Base-by-base conservation (phyloP, 2,329 filamentous ascomycete genomes). In the Fusarium sp. region DNA sequence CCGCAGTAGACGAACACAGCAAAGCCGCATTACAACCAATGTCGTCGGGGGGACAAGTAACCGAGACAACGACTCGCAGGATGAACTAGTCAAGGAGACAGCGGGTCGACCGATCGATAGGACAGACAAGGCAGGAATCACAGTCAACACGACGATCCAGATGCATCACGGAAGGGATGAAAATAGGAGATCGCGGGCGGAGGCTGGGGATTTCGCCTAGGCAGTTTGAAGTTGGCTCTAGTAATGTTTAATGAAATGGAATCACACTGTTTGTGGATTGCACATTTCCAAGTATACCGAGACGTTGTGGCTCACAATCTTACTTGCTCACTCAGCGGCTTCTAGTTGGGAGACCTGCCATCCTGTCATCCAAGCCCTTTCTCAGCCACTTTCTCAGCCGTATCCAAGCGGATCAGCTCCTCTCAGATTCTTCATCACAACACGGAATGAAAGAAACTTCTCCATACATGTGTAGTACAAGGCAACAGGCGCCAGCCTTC, bases 11-110 rank as follows among this genome's bases (percentile, higher is more conserved):
- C 62, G 76, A 37, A 77, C 74, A 7, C 64, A 76, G 11, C 67
- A 66, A 39, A 78, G 76, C 18, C 76, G 70, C 13, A 72, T 78
- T 2, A 64, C 66, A 1, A 77, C 76, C 5, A 78, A 77, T 7
- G 76, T 77, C 4, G 72, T 76, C 20, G 76, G 76, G 0, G 76
- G 76, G 2, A 77, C 76, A 1, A 68, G 73, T 5, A 76, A 63
- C 18, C n/a, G 52, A 20, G 54, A 60, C 4, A 77, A 77, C 30
- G 76, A 78, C 37, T 77, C 76, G 0, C 76, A 77, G 5, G 76
- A 77, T 41, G 76, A 77, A 27, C 32, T 77, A 1, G 72, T 77
- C 43, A 78, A 76, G 37, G 75, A 70, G 8, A 5, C 45, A 2
- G 32, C 45, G 2, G 32, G 20, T 0, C 57, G 45, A 2, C 41